Evolutionary conservation across 345 rosid species (phyloP).

Genomic region (Brassica juncea): DNA sequence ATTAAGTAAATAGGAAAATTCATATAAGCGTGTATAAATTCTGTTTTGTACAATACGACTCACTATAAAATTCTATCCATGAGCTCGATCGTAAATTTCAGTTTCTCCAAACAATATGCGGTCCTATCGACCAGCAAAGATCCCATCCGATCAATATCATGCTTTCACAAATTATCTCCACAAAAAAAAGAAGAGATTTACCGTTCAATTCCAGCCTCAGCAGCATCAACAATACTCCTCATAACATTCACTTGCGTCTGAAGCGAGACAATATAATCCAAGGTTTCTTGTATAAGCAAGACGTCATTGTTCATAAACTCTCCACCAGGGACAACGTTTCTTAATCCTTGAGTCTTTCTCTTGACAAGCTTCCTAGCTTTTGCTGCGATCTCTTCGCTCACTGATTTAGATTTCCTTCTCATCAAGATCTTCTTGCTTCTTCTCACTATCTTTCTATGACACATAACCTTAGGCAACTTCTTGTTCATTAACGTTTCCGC

Average conservation of each 20-base stretch:
- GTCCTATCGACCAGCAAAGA: conserved; percentile 25
- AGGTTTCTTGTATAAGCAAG: conserved; percentile 75
- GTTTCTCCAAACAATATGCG: conserved; percentile 2
- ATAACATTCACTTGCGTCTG: conserved; percentile 84
- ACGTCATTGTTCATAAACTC: conserved; percentile 58
- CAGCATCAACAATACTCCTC: conserved; percentile 55
- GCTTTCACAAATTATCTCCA: conserved; percentile 18
- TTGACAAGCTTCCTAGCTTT: conserved; percentile 59
- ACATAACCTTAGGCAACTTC: conserved; percentile 27
- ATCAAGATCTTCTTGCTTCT: conserved; percentile 70
- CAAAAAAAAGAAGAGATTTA: conserved; percentile 7
- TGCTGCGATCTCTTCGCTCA: conserved; percentile 29
- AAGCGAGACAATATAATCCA: conserved; percentile 76
- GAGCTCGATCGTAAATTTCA: conserved; percentile 9
- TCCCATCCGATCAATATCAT: conserved; percentile 1
- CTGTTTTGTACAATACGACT: conserved; percentile 33
- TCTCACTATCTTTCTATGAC: conserved; percentile 45
- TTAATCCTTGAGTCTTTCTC: conserved; percentile 61
- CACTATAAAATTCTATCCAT: conserved; percentile 20
- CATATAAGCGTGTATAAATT: conserved; percentile 16
- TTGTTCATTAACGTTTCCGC: conserved; percentile 34
- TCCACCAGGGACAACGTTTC: conserved; percentile 77
- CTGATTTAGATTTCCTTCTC: conserved; percentile 40
- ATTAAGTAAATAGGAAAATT: conserved; percentile 1
- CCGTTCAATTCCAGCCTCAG: conserved; percentile 33